Conservation (phyloP, 2,329 filamentous ascomycete genomes). For the Drechslera avenae region DNA sequence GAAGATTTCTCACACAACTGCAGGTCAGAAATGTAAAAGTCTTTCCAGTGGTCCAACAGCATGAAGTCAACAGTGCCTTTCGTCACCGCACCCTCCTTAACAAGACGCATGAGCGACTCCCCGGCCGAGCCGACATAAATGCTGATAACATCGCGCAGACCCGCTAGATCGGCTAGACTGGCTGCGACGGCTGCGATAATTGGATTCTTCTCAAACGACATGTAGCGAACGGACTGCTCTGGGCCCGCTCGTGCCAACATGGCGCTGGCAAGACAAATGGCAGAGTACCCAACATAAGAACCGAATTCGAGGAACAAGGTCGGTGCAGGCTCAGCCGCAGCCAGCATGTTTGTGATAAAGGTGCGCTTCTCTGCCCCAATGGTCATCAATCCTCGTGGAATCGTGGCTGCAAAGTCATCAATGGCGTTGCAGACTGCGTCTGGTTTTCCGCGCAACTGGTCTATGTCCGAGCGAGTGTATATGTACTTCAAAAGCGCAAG, state of each 20-base stretch:
- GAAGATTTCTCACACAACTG: neutral
- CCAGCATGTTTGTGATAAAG: neutral
- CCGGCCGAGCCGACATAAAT: neutral
- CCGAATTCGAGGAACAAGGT: conserved; percentile 1
- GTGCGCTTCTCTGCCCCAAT: neutral
- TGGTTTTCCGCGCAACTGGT: neutral
- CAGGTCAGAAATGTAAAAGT: conserved; percentile 2
- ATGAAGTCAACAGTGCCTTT: neutral
- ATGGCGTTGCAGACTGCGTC: conserved; percentile 2
- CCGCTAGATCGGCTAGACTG: neutral
- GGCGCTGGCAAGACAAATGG: conserved; percentile 1
- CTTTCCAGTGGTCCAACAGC: conserved; percentile 2
- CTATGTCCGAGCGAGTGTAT: neutral
- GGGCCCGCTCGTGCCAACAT: neutral
- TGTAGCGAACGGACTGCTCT: neutral
- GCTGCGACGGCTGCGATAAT: neutral
- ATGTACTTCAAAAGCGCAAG: neutral
- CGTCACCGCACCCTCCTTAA: neutral
- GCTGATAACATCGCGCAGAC: neutral
- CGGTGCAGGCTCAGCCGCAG: neutral
- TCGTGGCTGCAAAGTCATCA: neutral
- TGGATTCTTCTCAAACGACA: conserved; percentile 1
- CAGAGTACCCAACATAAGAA: conserved; percentile 2
- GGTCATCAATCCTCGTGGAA: conserved; percentile 1
- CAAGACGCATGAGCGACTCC: neutral